A percentile compares a stretch with the other conserved stretches of the same genome.
Conservation (phyloP, 75 land plant genomes). For the Sequoia sempervirens region DNA sequence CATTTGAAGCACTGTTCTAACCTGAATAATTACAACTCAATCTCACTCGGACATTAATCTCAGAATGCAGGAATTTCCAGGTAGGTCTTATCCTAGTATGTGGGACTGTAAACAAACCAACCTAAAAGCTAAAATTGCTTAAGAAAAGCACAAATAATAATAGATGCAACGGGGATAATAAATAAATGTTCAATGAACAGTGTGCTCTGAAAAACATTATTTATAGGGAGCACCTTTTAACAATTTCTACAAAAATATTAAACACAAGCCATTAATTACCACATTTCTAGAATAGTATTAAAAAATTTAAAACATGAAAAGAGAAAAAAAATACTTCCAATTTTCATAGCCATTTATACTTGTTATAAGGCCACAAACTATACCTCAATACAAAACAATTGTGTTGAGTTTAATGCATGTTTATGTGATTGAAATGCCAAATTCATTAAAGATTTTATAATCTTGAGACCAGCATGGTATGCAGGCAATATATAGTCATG, state of each 20-base stretch:
- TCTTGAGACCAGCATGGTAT: background rate
- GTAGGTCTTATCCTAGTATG: too few species aligned
- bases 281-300: background rate
- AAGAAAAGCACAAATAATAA: background rate
- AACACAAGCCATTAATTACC: too few species aligned
- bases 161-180: background rate
- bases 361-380: background rate
- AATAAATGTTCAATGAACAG: background rate
- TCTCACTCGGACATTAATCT: background rate
- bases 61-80: background rate
- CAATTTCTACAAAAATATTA: background rate
- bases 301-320: background rate
- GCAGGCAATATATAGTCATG: background rate
- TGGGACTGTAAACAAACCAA: too few species aligned
- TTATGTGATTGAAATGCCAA: background rate
- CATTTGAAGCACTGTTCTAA: background rate
- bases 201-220: background rate
- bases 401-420: background rate
- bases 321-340: background rate
- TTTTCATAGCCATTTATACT: background rate
- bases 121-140: too few species aligned
- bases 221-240: background rate
- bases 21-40: background rate
- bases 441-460: background rate
- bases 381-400: too few species aligned